Conservation (phyloP, 1,139 yeast genomes). For the Candida sp. region DNA sequence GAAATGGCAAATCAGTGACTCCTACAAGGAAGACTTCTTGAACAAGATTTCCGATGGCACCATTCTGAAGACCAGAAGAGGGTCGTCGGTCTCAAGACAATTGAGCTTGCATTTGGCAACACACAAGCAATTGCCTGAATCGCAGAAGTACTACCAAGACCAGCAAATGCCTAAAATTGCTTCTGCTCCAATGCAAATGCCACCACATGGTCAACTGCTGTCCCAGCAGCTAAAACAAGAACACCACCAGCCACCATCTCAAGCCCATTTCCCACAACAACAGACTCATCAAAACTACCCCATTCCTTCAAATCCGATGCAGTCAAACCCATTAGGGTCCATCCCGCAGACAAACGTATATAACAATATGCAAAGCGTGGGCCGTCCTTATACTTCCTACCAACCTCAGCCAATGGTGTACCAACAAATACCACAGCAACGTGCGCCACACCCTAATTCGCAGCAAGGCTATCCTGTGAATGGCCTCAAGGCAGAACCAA, state of each 20-base stretch:
- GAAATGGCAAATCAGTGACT: conserved; percentile 97
- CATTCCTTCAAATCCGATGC: conserved; percentile 23
- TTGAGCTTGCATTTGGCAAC: conserved; percentile 76
- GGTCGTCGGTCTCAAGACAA: conserved; percentile 79
- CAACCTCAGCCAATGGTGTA: conserved; percentile 14
- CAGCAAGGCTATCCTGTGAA: conserved; percentile 2
- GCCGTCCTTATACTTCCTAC: conserved; percentile 5
- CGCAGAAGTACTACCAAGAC: conserved; percentile 31
- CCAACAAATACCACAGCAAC: conserved; percentile 8
- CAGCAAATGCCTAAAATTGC: conserved; percentile 13
- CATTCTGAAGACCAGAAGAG: conserved; percentile 74
- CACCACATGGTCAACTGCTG: conserved; percentile 18
- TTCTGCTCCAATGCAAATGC: conserved; percentile 12
- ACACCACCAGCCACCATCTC: conserved; percentile 18
- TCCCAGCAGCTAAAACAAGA: conserved; percentile 20
- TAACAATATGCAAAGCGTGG: conserved; percentile 6
- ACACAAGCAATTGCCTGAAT: conserved; percentile 68
- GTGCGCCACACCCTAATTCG: no score
- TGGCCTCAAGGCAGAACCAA: conserved; percentile 22
- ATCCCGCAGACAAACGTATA: conserved; percentile 26
- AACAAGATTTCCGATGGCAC: conserved; percentile 79
- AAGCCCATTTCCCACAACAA: conserved; percentile 10
- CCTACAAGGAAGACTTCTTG: conserved; percentile 83
- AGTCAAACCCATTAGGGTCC: conserved; percentile 27
- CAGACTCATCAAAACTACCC: conserved; percentile 10